Percentiles rank a stretch among this genome's conserved stretches.
phyloP scores from a whole-genome alignment of 2,329 filamentous ascomycete genomes.

The Trichophyton benhamiae region DNA sequence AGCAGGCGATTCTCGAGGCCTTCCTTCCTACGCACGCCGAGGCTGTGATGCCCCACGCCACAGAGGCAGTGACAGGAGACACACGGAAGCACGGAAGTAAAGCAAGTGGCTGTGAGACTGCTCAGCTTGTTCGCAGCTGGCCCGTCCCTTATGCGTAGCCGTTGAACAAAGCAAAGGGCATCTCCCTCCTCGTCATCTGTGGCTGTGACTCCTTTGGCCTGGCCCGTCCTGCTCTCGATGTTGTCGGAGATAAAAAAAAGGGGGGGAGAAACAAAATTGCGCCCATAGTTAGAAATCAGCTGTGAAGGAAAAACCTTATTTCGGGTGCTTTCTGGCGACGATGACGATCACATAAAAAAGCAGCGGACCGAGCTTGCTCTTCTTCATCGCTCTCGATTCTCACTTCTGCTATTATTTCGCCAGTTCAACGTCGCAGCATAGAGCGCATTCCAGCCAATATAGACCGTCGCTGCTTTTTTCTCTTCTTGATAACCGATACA shows the following conservation, averaged over 20 bases:
- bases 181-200: background rate
- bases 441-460: background rate
- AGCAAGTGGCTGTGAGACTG: background rate
- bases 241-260: background rate
- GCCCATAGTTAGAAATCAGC: background rate
- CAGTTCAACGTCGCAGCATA: background rate
- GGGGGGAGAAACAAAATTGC: background rate
- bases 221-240: no score
- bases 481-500: background rate
- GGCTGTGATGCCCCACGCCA: background rate
- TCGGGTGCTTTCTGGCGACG: background rate
- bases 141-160: background rate
- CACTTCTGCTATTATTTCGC: background rate
- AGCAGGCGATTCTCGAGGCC: no score
- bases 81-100: background rate
- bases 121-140: background rate
- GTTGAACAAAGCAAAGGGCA: no score
- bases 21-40: background rate
- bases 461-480: background rate
- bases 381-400: background rate
- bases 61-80: background rate
- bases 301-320: conserved; percentile 1
- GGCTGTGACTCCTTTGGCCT: background rate
- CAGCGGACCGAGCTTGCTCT: no score
- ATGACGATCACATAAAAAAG: background rate